Base-by-base conservation (phyloP, 2,329 filamentous ascomycete genomes). In the Colletotrichum navitas region DNA sequence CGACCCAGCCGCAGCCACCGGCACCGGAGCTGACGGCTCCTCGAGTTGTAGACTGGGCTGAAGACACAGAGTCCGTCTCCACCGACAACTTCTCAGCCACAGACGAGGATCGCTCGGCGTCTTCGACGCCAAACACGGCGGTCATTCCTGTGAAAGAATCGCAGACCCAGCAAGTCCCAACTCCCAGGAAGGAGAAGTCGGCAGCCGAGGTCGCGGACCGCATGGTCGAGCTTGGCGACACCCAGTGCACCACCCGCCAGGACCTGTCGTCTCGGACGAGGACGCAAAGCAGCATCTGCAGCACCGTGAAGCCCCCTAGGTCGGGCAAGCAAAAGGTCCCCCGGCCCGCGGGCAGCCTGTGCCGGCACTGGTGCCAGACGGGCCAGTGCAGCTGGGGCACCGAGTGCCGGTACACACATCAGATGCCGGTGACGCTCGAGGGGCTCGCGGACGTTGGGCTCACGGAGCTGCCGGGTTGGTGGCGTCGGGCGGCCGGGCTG, bases 341-440 rank as follows among this genome's bases (percentile, higher is more conserved):
- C n/a, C 69, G 58, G 32, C 65, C 66, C 24, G 43, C 55, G 56
- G 66, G 52, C 74, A 74, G 49, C 34, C 77, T 78, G 76, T 87
- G 86, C 76, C 81, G 82, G 16, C 79, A 85, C 76, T 89, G 85
- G 85, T 87, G 85, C 76, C 80, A 81, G 63, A 78, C 82, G 51
- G 86, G 86, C 8, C 80, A 77, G 16, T 89, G 87, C 77, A 82
- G 80, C 74, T 87, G 81, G 78, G 84, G 82, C 4, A 61, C 68
- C 8, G 73, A 77, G 11, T 89, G 87, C 77, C 80, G 80, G 5
- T 85, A 81, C 76, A 74, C 75, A 58, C 87, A 89, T 76, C 76
- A 75, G 69, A 87, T 88, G 85, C 87, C 86, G 4, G 75, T 75
- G 70, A 84, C 82, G 0, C 39, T 71, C 5, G 78, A 78, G 21